phyloP scores from a whole-genome alignment of 2,329 filamentous ascomycete genomes.

The Diplodia seriata region DNA sequence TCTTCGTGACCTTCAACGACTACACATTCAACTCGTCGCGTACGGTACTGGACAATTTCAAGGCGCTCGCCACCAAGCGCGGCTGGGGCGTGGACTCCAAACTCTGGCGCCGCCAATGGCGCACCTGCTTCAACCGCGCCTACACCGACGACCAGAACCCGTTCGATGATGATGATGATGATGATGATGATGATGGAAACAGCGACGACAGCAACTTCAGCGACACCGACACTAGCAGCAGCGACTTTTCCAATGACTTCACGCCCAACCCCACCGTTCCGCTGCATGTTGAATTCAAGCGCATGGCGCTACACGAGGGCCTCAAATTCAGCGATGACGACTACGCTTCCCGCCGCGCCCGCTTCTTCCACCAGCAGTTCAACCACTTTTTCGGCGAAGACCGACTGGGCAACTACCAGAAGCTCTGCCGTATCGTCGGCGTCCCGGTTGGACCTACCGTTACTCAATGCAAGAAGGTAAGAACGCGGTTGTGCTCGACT shows the following conservation, averaged over 20 bases:
- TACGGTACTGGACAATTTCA: constrained; percentile 4
- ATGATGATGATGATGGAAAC: not conserved
- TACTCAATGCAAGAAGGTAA: constrained; percentile 41
- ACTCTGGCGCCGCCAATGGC: constrained; percentile 36
- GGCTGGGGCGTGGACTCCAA: not conserved
- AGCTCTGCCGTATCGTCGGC: constrained; percentile 40
- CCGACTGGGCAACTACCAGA: constrained; percentile 39
- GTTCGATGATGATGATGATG: not conserved
- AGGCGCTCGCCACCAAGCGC: constrained; percentile 1
- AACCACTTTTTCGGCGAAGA: constrained; percentile 36
- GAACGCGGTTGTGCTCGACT: not conserved
- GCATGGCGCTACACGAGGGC: not conserved
- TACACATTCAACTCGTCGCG: constrained; percentile 1
- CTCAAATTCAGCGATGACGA: not conserved
- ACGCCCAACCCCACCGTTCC: not conserved
- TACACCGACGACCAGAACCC: constrained; percentile 7
- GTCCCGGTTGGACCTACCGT: constrained; percentile 37
- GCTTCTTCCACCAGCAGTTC: constrained; percentile 34
- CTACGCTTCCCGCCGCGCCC: not conserved
- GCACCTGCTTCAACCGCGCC: constrained; percentile 35
- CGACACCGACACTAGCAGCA: not conserved
- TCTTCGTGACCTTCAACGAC: not conserved
- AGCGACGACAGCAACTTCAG: too few relatives aligned
- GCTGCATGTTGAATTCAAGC: not conserved
- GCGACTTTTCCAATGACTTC: too few relatives aligned